Evolutionary conservation across 2,329 filamentous ascomycete species (phyloP), one percentile per base, ranked within the genome.

Genomic region (Ophiostoma triangulosporum): DNA sequence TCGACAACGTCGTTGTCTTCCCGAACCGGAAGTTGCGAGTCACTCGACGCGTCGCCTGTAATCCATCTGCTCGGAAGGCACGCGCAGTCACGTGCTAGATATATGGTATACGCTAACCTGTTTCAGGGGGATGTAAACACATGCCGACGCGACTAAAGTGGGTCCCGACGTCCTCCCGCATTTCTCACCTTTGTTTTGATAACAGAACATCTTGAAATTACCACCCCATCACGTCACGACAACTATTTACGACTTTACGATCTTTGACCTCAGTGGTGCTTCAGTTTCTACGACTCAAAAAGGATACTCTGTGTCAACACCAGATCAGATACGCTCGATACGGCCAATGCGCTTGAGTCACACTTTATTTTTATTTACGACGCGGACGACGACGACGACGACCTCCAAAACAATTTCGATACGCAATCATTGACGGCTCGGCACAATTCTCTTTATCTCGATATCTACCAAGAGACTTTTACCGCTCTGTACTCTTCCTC

Each of bases 71-170:
- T 43, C 58, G 58, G 53, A 57, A 57, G 35, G 52, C 49, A 55
- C 59, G 59, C 59, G 58, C 22, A 33, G 51, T 59, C 59, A 60
- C 38, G 53, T 60, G 59, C 57, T 38, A 43, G 32, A 50, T 14
- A 31, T 46, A 9, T 15, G 7, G 15, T 31, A 3, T 4, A 15
- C 43, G 51, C 56, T 58, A 58, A 48, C 57, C 43, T 1, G 6
- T 51, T 55, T 46, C 6, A 46, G 59, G 48, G 55, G 43, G 38
- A 60, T 59, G 59, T 61, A 61, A 61, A 61, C 59, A 60, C 29
- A 50, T 48, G 6, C 26, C 43, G 57, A 59, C 59, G 59, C 58
- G 57, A 56, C 45, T 48, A 52, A 55, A 49, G 53, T 53, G 53
- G 53, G 48, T 49, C 56, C 12, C 40, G 27, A 40, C 48, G 22